A percentile compares a stretch with the other conserved stretches of the same genome.
phyloP scores from a whole-genome alignment of 2,329 filamentous ascomycete species.

The Claviceps sp. region DNA sequence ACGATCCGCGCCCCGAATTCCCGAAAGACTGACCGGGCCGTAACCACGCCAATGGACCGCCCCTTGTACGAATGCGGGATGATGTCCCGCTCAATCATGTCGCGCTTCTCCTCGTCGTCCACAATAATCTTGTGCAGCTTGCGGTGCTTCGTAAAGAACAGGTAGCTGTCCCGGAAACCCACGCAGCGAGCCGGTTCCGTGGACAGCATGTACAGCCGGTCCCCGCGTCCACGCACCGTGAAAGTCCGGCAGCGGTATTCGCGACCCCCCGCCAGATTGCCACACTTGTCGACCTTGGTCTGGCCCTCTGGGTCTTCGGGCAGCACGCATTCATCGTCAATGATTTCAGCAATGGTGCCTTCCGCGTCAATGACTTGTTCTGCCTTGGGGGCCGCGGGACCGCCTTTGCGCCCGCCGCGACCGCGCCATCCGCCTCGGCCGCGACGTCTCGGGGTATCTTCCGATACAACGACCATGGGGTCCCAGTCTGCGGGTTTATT shows the following conservation, averaged over 20 bases:
- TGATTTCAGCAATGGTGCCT: conserved; percentile 79
- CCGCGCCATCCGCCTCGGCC: conserved; percentile 60
- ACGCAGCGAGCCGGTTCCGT: conserved; percentile 94
- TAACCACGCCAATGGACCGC: conserved; percentile 90
- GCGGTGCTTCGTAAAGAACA: conserved; percentile 97
- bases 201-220: conserved; percentile 92
- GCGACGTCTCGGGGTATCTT: conserved; percentile 47
- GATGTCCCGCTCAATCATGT: conserved; percentile 88
- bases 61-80: conserved; percentile 99
- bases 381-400: conserved; percentile 60
- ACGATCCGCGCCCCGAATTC: conserved; percentile 93
- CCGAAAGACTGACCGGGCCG: conserved; percentile 88
- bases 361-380: conserved; percentile 86
- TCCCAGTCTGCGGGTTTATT: conserved; percentile 73
- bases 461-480: conserved; percentile 41
- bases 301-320: conserved; percentile 82
- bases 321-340: conserved; percentile 81
- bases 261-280: conserved; percentile 66
- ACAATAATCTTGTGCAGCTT: conserved; percentile 97
- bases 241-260: conserved; percentile 96
- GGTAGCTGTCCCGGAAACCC: conserved; percentile 92
- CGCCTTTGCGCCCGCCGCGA: conserved; percentile 52
- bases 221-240: conserved; percentile 69
- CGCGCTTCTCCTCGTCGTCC: conserved; percentile 90
- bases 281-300: conserved; percentile 82